These are phyloP conservation scores for Penicillium sp. DNA, from an alignment of 2,329 filamentous ascomycete species.

Conservation along the genomic window DNA sequence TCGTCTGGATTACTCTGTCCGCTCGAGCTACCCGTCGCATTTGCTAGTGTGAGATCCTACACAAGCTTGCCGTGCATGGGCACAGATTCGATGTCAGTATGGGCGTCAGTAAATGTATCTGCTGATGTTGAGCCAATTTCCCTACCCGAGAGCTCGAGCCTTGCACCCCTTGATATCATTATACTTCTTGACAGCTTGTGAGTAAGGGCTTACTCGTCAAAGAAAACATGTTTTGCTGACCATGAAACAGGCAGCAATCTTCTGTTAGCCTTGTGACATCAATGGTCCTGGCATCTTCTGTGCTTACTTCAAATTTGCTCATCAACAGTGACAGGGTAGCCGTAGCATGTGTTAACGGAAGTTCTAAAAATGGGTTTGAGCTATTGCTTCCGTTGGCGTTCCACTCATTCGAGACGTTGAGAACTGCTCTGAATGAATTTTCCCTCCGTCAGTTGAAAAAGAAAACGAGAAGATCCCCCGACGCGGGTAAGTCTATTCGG, in stretches of 20 bases:
- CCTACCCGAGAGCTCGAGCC: conserved; percentile 14
- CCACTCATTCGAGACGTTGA: conserved; percentile 23
- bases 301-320: conserved; percentile 26
- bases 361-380: conserved; percentile 21
- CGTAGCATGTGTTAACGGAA: conserved; percentile 26
- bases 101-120: conserved; percentile 27
- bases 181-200: conserved; percentile 39
- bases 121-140: conserved; percentile 27
- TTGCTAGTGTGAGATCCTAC: conserved; percentile 20
- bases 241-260: conserved; percentile 16
- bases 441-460: conserved; percentile 15
- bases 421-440: conserved; percentile 23
- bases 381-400: conserved; percentile 29
- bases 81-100: conserved; percentile 17
- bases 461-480: conserved; percentile 3
- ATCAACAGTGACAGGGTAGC: conserved; percentile 28
- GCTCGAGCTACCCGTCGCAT: conserved; percentile 23
- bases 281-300: conserved; percentile 23
- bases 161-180: conserved; percentile 36
- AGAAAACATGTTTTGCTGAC: not conserved
- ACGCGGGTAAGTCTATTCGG: conserved; percentile 24
- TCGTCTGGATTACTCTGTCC: conserved; percentile 12
- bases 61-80: conserved; percentile 15
- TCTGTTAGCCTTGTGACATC: conserved; percentile 22
- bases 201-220: conserved; percentile 15